Base-by-base conservation (phyloP, 2,329 filamentous ascomycete genomes). In the Paracoccidioides lutzii region DNA sequence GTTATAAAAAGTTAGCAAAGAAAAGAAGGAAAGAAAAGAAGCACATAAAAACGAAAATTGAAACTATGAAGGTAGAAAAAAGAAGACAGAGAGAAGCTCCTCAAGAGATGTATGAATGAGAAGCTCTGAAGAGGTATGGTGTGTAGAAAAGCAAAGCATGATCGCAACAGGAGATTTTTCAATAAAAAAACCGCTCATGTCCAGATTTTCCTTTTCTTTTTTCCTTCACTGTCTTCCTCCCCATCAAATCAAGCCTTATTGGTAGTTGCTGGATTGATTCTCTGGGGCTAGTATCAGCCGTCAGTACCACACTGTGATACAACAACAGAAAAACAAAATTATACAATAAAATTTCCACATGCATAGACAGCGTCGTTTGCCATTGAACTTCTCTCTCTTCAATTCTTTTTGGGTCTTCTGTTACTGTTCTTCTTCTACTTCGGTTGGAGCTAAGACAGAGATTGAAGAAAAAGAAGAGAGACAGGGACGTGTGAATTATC, bases 181-280 rank as follows among this genome's bases (percentile, higher is more conserved):
- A 22, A 33, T 30, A n/a, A 32, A 22, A 32, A 10, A 46, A 5
- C 1, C 9, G 14, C 22, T 15, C n/a, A 15, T 15, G 7, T 15
- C 15, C 6, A 43, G 6, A 43, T n/a, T n/a, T 5, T n/a, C 5
- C 15, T 9, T 12, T 12, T n/a, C 10, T 4, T 4, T 12, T 10
- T 32, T 30, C 10, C 28, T 22, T 32, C 28, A 14, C 28, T 22
- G 5, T 32, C 28, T 28, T 44, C 7, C 12, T 2, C 52, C 38
- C 52, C 43, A 41, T 54, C 43, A 54, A 54, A 54, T 54, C 53
- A 54, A 41, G 37, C 43, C 28, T 53, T 62, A 65, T 61, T 63
- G 63, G 58, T 64, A 65, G 55, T 60, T 62, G 58, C 57, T 62
- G 60, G 62, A 61, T 60, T 65, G 63, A 59, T 61, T 64, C 53